Base-by-base conservation (phyloP, 192 early-diverging fungal species). In the Lobosporangium transversale region DNA sequence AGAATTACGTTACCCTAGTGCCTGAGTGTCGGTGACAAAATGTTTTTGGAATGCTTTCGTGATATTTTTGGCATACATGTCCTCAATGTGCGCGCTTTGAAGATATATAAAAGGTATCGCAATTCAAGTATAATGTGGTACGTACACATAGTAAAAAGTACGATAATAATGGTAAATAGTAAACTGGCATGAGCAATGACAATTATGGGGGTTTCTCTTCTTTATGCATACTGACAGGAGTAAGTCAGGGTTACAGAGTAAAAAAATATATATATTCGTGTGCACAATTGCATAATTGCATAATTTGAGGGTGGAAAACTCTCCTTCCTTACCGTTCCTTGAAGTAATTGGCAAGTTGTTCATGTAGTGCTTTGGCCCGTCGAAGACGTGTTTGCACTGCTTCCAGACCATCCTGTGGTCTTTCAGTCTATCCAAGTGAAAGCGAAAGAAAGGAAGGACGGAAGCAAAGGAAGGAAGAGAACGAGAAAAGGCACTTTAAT, bases 301-400 rank as follows among this genome's bases (percentile, higher is more conserved):
- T n/a, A n/a, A n/a, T n/a, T n/a, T n/a, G n/a, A n/a, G n/a, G n/a
- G n/a, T n/a, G n/a, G n/a, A n/a, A n/a, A n/a, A n/a, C n/a, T n/a
- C n/a, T n/a, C n/a, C n/a, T n/a, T n/a, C 31, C 53, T 49, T 84
- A 86, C 86, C 86, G 66, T 52, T 88, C 86, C 65, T 74, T 78
- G 53, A 86, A 82, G 30, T 88, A 88, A 24, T 83, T 80, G 17
- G 84, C 86, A 23, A 88, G 35, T 35, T 88, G 84, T 10, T 83
- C 85, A 64, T 84, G 82, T 5, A 86, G 43, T 12, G 62, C 48
- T 40, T 81, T 68, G 42, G 73, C 79, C 40, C 74, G 73, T 60
- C 70, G 69, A 58, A 88, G 60, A 37, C 85, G 73, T n/a, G 62
- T 18, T 60, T 88, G 84, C 12, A 83, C 71, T n/a, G 63, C 62